Percentiles rank a stretch among this genome's conserved stretches.
Conservation (phyloP, 2,329 filamentous ascomycete genomes). For the Fusarium metavorans region DNA sequence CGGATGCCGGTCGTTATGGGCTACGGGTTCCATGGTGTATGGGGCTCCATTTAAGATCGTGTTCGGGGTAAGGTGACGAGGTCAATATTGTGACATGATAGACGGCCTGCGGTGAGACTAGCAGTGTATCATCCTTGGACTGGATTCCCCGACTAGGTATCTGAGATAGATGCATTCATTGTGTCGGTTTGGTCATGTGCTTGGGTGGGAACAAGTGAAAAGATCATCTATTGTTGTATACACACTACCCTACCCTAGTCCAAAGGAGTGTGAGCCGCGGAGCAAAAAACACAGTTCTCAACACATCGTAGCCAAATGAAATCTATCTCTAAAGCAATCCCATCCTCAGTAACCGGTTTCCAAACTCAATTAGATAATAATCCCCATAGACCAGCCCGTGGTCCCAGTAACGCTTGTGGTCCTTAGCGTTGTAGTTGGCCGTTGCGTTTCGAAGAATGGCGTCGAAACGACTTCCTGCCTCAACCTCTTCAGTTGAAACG, state of each 20-base stretch:
- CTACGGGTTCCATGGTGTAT: conserved; percentile 14
- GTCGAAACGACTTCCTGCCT: conserved; percentile 40
- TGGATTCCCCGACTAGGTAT: not conserved
- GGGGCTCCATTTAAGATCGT: not conserved
- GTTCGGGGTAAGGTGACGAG: not conserved
- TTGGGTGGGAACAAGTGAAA: not conserved
- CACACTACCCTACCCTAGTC: not conserved
- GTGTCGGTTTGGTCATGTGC: not conserved
- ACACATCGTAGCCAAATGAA: not conserved
- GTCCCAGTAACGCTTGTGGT: conserved; percentile 48
- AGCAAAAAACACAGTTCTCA: not conserved
- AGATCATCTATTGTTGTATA: not conserved
- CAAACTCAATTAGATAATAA: conserved; percentile 57
- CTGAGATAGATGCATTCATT: rapidly evolving
- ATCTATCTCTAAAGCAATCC: conserved; percentile 6
- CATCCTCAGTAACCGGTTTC: conserved; percentile 31
- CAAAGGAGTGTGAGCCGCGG: not conserved
- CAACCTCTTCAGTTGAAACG: conserved; percentile 11
- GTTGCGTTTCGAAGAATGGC: conserved; percentile 50
- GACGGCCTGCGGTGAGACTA: not conserved
- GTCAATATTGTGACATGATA: not conserved
- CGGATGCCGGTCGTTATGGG: conserved; percentile 19
- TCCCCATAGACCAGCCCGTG: conserved; percentile 63
- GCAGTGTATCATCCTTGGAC: not conserved
- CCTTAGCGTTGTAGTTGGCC: conserved; percentile 50